A percentile compares a stretch with the other conserved stretches of the same genome.
These are phyloP conservation scores for Cladosporium oxysporum DNA, from an alignment of 2,329 filamentous ascomycete genomes.

Conservation along the genomic window DNA sequence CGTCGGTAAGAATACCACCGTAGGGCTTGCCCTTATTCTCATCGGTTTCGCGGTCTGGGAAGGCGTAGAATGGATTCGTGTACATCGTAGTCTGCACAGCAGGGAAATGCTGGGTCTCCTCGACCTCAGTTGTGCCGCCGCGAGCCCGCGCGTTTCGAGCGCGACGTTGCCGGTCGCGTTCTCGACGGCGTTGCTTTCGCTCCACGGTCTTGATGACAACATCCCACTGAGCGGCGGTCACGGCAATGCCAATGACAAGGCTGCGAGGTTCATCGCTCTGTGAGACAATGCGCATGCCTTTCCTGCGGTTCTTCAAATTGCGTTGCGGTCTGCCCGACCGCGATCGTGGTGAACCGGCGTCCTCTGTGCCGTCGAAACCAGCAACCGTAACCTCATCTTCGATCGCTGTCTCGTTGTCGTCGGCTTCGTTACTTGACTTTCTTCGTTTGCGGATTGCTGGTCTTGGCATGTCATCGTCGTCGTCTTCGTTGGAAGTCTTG, in stretches of 20 bases:
- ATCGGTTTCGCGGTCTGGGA: constrained; percentile 85
- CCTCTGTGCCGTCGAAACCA: constrained; percentile 24
- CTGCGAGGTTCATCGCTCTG: constrained; percentile 40
- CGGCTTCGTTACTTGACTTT: constrained; percentile 36
- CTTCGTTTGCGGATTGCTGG: constrained; percentile 45
- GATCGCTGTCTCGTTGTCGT: constrained; percentile 24
- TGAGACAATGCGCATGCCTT: constrained; percentile 33
- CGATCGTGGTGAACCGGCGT: constrained; percentile 35
- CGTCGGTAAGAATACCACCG: constrained; percentile 85
- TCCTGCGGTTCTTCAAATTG: constrained; percentile 52
- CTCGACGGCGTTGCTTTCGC: constrained; percentile 54
- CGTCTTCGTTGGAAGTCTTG: constrained; percentile 69
- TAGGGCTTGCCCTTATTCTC: constrained; percentile 93
- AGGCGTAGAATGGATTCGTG: constrained; percentile 80
- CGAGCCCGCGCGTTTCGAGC: constrained; percentile 50
- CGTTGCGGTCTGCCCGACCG: constrained; percentile 54
- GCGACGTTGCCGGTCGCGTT: constrained; percentile 45
- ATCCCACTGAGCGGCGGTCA: constrained; percentile 39
- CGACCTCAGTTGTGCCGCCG: constrained; percentile 39
- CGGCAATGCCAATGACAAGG: constrained; percentile 55
- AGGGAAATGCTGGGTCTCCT: constrained; percentile 53
- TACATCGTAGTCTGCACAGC: constrained; percentile 64
- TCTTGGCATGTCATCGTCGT: constrained; percentile 39
- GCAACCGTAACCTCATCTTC: constrained; percentile 24
- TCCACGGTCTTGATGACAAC: constrained; percentile 45